Percentiles rank a stretch among this genome's conserved stretches.
Conservation (phyloP, 2,329 filamentous ascomycete species). For the Colletotrichum echinochloae region DNA sequence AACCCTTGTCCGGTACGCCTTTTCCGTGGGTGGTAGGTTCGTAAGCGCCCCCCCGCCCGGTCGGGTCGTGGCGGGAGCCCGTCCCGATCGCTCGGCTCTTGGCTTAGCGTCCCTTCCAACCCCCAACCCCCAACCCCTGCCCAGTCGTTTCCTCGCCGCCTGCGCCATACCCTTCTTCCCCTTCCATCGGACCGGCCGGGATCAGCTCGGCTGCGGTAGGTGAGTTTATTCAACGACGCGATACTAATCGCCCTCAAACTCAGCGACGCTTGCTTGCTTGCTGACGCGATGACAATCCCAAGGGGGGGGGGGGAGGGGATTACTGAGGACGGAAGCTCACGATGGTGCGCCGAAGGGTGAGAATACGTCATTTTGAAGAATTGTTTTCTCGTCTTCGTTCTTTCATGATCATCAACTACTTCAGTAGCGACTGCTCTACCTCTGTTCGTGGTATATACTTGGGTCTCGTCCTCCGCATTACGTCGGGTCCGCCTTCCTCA, state of each 20-base stretch:
- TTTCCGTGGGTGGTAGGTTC: background rate
- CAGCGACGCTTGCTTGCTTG: background rate
- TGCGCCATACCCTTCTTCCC: background rate
- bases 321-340: background rate
- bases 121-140: too few relatives aligned
- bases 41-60: background rate
- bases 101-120: conserved; percentile 2
- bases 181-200: background rate
- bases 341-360: accelerated
- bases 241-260: background rate
- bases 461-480: conserved; percentile 33
- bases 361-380: background rate
- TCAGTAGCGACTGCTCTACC: conserved; percentile 43
- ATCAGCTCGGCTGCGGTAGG: background rate
- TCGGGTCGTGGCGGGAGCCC: background rate
- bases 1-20: background rate
- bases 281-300: too few relatives aligned
- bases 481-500: conserved; percentile 27
- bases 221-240: background rate
- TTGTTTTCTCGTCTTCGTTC: conserved; percentile 29
- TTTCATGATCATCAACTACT: conserved; percentile 38
- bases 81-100: conserved; percentile 23
- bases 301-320: too few relatives aligned
- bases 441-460: conserved; percentile 39
- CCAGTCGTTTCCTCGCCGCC: background rate